Evolutionary conservation across 495 filamentous ascomycete species (phyloP).

Genomic region (Penicillium robsamsonii): DNA sequence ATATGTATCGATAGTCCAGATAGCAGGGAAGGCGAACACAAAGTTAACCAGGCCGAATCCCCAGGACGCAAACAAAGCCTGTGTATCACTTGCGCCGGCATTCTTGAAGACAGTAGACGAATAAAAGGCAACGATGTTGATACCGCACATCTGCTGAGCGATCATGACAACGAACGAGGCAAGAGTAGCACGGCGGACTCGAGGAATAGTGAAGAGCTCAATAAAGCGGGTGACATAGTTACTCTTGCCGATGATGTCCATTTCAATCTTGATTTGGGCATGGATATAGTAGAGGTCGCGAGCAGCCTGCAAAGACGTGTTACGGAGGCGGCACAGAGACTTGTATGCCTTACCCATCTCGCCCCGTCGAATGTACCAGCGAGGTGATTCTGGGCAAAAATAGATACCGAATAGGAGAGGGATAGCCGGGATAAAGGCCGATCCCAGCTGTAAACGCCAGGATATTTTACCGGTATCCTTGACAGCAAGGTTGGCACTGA

Average conservation of each 20-base stretch:
- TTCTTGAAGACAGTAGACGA: conserved; percentile 69
- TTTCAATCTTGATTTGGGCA: conserved; percentile 56
- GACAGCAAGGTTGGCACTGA: conserved; percentile 59
- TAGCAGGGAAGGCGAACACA: conserved; percentile 75
- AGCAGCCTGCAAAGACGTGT: conserved; percentile 58
- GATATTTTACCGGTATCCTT: conserved; percentile 52
- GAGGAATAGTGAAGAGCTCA: conserved; percentile 67
- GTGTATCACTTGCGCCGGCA: conserved; percentile 54
- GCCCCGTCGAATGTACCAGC: conserved; percentile 65
- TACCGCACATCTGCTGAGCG: conserved; percentile 85
- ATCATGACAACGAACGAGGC: conserved; percentile 68
- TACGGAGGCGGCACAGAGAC: conserved; percentile 61
- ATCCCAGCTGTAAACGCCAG: conserved; percentile 64
- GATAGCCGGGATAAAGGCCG: conserved; percentile 69
- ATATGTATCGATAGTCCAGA: conserved; percentile 85
- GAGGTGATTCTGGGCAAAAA: conserved; percentile 67
- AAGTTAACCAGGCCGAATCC: conserved; percentile 85
- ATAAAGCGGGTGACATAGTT: conserved; percentile 57
- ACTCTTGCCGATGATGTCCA: conserved; percentile 41
- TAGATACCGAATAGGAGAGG: conserved; percentile 61
- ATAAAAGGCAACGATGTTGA: conserved; percentile 78
- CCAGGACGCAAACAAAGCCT: conserved; percentile 71
- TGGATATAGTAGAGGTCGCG: conserved; percentile 67
- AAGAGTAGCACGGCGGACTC: conserved; percentile 63
- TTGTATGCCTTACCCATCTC: conserved; percentile 54